Conservation (phyloP, 768 basidiomycete species). For the Termitomyces sp. region DNA sequence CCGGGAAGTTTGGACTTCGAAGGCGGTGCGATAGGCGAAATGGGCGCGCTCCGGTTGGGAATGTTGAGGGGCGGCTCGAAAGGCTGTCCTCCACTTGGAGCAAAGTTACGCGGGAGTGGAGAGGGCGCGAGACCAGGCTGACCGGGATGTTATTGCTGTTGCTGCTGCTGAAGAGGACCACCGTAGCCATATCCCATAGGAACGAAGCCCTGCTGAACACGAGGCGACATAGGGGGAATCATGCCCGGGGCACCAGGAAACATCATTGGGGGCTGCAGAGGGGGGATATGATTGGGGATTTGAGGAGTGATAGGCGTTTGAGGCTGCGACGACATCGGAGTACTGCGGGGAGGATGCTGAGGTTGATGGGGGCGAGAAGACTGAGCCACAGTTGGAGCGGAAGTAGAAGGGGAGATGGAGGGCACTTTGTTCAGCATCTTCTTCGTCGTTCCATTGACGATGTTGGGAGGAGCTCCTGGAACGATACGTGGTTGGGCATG, state of each 20-base stretch:
- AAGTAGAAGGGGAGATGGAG: constrained; percentile 20
- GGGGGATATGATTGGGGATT: constrained; percentile 39
- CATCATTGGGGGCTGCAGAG: constrained; percentile 39
- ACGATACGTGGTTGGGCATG: constrained; percentile 10
- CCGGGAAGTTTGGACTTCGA: constrained; percentile 38
- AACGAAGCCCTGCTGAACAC: constrained; percentile 45
- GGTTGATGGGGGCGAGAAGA: constrained; percentile 32
- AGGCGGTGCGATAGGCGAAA: constrained; percentile 55
- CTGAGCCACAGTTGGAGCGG: constrained; percentile 25
- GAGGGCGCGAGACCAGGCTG: constrained; percentile 46
- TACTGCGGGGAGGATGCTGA: constrained; percentile 26
- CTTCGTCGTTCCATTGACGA: constrained; percentile 49
- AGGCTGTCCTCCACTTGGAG: constrained; percentile 36
- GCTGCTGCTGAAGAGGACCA: constrained; percentile 32
- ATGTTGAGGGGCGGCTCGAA: constrained; percentile 56
- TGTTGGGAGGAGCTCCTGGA: constrained; percentile 27
- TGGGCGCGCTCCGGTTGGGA: constrained; percentile 21
- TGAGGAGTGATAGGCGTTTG: constrained; percentile 48
- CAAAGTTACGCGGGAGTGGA: constrained; percentile 51
- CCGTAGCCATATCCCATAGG: constrained; percentile 53
- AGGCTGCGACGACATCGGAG: constrained; percentile 40
- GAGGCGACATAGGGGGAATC: constrained; percentile 52
- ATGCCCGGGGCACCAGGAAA: constrained; percentile 39
- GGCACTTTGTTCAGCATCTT: constrained; percentile 57
- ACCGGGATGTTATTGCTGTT: constrained; percentile 25